A percentile compares a stretch with the other conserved stretches of the same genome.
Conservation (phyloP, 306 rosid genomes). For the Citrullus mucosospermus region DNA sequence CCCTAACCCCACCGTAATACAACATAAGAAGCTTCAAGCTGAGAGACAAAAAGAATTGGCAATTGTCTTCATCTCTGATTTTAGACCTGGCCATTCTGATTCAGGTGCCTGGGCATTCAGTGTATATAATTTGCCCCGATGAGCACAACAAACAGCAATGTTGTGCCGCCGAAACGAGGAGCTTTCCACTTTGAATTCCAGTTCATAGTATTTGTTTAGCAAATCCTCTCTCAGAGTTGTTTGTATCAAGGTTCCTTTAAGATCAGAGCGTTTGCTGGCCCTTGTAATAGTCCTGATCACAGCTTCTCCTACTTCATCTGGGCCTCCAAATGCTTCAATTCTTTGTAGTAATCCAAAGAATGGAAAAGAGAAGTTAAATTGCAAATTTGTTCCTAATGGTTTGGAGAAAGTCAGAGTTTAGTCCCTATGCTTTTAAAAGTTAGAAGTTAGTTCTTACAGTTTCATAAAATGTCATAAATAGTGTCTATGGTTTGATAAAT, state of each 20-base stretch:
- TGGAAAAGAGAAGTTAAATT: too few relatives aligned
- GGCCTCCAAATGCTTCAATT: conserved; percentile 81
- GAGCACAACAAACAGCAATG: conserved; percentile 56
- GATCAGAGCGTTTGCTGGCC: conserved; percentile 41
- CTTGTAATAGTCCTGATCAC: conserved; percentile 49
- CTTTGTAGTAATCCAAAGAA: conserved; percentile 1
- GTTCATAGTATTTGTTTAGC: conserved; percentile 35
- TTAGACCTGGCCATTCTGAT: conserved; percentile 45
- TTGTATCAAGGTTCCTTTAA: conserved; percentile 46
- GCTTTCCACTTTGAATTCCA: conserved; percentile 73
- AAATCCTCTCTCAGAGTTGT: conserved; percentile 56
- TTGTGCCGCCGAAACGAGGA: conserved; percentile 56
- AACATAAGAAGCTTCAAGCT: conserved; percentile 9
- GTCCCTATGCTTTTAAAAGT: too few relatives aligned
- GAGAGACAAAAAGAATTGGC: conserved; percentile 59
- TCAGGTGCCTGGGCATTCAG: conserved; percentile 93
- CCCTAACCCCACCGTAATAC: neutral
- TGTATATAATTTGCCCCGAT: conserved; percentile 49
- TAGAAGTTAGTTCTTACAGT: too few relatives aligned
- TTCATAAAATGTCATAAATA: too few relatives aligned
- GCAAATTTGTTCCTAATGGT: too few relatives aligned
- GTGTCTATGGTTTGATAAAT: too few relatives aligned
- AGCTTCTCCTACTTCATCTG: conserved; percentile 81
- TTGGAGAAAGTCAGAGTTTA: too few relatives aligned
- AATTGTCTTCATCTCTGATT: conserved; percentile 43